Evolutionary conservation across 208 protist genomes (phyloP), one percentile per base, ranked within the genome.

Genomic region (Crithidia fasciculata): DNA sequence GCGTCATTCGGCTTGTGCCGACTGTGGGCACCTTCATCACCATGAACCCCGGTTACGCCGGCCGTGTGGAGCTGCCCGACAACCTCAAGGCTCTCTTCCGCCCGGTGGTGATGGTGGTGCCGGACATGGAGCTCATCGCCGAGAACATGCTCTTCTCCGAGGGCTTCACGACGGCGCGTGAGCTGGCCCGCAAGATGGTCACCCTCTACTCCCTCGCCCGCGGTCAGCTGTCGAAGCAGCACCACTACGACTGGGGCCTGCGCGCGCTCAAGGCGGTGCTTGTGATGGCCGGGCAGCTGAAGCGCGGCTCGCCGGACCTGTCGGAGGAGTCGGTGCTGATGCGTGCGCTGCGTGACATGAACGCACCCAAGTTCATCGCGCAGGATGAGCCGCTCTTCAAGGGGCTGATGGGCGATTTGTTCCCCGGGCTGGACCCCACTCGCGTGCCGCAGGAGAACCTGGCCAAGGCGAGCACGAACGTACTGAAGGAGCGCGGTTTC

Each of bases 1-100:
- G 67, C 15, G 88, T 92, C 57, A 98, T 99, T 58, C 74, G 76
- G 8, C 86, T 99, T 12, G 90, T 98, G 50, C 80, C 86, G 16
- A 99, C 94, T 3, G 90, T 98, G 43, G 98, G 98, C 80, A 96
- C 99, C 45, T 99, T 99, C 87, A 99, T 99, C 80, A 99, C 99
- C 36, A 99, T 99, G 99, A 99, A 99, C 82, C 99, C 99, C 4
- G 99, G 98, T 70, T 99, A 99, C 83, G 98, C 98, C n/a, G 99
- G 99, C 47, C 96, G 99, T 68, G 95, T 98, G 3, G 98, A 99
- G 87, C 88, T 99, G 61, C 98, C 99, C 2, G 98, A 99, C 78
- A 99, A 99, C 81, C 84, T 99, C 19, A 99, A 99, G 90, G 96
- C 98, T 0, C 91, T 99, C 43, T 99, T 99, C 86, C 93, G 99